These are phyloP conservation scores for Marasmius sp. DNA, from an alignment of 1,284 basidiomycete genomes.

Conservation along the genomic window DNA sequence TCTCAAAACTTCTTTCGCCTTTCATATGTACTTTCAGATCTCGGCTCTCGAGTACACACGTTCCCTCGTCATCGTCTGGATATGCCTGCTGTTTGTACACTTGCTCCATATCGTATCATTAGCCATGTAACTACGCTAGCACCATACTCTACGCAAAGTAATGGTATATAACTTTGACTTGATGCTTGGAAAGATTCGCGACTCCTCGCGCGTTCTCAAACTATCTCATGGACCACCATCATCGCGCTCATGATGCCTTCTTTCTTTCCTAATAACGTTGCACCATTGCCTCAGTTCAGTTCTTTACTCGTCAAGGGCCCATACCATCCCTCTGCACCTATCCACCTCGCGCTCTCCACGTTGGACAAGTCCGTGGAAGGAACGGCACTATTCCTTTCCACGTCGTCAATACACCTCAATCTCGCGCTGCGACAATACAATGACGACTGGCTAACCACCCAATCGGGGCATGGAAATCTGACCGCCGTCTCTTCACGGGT, in stretches of 20 bases:
- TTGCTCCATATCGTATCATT: too few species aligned
- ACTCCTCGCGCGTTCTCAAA: neutral
- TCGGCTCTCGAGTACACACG: too few species aligned
- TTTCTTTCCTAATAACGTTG: constrained; percentile 37
- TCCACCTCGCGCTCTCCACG: constrained; percentile 57
- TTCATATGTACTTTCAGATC: too few species aligned
- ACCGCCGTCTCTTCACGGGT: constrained; percentile 43
- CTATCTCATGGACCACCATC: neutral
- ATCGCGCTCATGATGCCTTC: constrained; percentile 30
- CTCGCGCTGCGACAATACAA: constrained; percentile 45
- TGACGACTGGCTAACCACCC: constrained; percentile 53
- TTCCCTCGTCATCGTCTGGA: too few species aligned
- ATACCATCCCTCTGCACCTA: constrained; percentile 54
- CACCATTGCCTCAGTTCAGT: constrained; percentile 42
- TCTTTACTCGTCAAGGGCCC: constrained; percentile 53
- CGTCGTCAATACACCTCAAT: constrained; percentile 48
- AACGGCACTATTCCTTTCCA: constrained; percentile 44
- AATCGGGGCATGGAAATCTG: constrained; percentile 45
- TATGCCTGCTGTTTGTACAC: too few species aligned
- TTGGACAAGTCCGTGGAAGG: constrained; percentile 29
- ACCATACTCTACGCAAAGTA: too few species aligned
- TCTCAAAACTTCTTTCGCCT: too few species aligned
- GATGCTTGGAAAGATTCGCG: neutral
- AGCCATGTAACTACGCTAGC: too few species aligned
- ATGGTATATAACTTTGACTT: too few species aligned